phyloP scores from a whole-genome alignment of 176 grass and related monocot genomes.

The Hordeum marinum region DNA sequence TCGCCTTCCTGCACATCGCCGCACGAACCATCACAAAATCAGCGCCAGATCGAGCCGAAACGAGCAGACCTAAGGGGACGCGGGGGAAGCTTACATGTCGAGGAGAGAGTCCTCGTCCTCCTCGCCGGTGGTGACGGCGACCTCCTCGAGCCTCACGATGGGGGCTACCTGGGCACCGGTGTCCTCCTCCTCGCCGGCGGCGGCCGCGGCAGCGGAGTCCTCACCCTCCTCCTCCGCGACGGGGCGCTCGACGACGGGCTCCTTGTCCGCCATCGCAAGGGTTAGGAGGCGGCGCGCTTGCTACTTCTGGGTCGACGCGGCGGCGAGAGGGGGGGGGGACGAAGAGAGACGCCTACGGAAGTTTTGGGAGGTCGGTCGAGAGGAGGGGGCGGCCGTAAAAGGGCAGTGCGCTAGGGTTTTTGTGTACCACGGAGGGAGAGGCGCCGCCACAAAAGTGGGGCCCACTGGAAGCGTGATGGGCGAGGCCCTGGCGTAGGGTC shows the following conservation, averaged over 20 bases:
- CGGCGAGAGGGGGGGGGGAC: neutral
- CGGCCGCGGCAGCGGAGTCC: neutral
- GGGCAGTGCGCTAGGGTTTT: slow-evolving; percentile 40
- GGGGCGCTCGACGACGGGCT: slow-evolving; percentile 39
- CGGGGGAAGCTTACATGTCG: slow-evolving; percentile 40
- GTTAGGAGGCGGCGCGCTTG: neutral
- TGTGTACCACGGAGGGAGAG: neutral
- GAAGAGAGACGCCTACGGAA: neutral
- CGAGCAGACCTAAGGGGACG: too few relatives aligned
- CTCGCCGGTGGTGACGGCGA: slow-evolving; percentile 61
- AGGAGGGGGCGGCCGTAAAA: neutral
- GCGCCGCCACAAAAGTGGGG: slow-evolving; percentile 6
- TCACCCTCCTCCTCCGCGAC: slow-evolving; percentile 17
- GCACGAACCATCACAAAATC: neutral
- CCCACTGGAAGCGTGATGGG: neutral
- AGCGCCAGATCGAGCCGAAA: neutral
- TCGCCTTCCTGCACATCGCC: slow-evolving; percentile 44
- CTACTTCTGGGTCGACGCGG: neutral
- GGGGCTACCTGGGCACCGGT: slow-evolving; percentile 67
- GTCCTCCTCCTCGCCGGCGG: slow-evolving; percentile 68
- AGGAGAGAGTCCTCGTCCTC: slow-evolving; percentile 61
- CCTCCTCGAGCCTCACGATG: slow-evolving; percentile 63
- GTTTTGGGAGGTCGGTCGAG: neutral
- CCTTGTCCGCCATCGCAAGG: slow-evolving; percentile 44
- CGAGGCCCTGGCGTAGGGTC: neutral